Base-by-base conservation (phyloP, 441 rosid genomes). In the Gossypium davidsonii region DNA sequence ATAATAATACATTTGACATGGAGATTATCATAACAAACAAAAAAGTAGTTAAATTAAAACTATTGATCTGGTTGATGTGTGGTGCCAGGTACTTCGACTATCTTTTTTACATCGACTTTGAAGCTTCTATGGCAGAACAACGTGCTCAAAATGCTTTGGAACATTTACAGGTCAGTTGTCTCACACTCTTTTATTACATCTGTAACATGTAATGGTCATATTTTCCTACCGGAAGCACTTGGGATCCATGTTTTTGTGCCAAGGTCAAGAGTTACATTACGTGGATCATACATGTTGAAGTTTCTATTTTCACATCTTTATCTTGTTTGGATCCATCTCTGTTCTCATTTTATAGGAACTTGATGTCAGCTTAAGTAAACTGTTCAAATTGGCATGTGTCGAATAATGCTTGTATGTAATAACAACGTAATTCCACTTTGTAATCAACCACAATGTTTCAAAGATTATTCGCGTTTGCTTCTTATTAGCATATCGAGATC, bases 61-160 rank as follows among this genome's bases (percentile, higher is more conserved):
- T n/a, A 8, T 48, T 3, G 4, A 26, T 8, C 57, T 48, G 56
- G 31, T 65, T 67, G 75, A 53, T 69, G 69, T 77, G 67, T 81
- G 78, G 69, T 76, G 62, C 68, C 82, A 95, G 98, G 87, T 88
- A 85, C 77, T 95, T 95, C 48, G 97, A 95, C 83, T 93, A 93
- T 85, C 88, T 95, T 12, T 95, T 95, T 78, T 93, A 86, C 79
- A 79, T 90, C 6, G 98, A 95, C 72, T 90, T 95, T 74, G 95
- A 91, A 81, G 98, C 99, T 46, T 95, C 99, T 18, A 91, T 93
- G 97, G 98, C 99, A 57, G 99, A 95, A 21, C 73, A 79, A 3
- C 90, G 92, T 64, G 93, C 94, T 15, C 99, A 92, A 76, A 61
- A 78, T 67, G 95, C 99, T 60, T 78, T 95, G 75, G 88, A 81